Evolutionary conservation across 495 filamentous ascomycete genomes (phyloP), one percentile per base, ranked within the genome.

Genomic region (Geoglossum glabrum): DNA sequence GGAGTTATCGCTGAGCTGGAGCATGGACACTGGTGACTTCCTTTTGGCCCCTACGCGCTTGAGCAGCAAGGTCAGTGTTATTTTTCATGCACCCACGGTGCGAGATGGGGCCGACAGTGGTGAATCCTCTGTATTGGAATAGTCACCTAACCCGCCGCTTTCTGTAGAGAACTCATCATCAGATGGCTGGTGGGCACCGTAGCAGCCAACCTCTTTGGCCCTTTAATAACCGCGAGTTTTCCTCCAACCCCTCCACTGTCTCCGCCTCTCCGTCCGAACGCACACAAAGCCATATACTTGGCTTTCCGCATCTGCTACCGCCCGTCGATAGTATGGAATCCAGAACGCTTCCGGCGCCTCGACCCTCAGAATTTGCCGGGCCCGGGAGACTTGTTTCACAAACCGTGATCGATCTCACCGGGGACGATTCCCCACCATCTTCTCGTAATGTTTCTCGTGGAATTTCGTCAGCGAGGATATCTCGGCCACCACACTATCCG

Each of bases 401-500:
- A 17, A 67, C 71, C 28, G 68, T 79, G 6, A 79, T 82, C 21
- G 79, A 82, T 62, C 64, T 82, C 23, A 81, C 78, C 4, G 68
- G 71, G 11, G 76, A 78, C 11, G 56, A 58, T 23, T 26, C 51
- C 11, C 33, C 47, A 0, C 28, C 51, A 8, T n/a, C 38, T 30
- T 23, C 56, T 5, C 1, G 15, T 31, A 13, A n/a, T 21, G 33
- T 13, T n/a, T 27, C 56, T 28, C 45, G 46, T 30, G 56, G 28
- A 5, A 28, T 21, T 43, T 54, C 31, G 26, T 47, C 49, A 17
- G 26, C 45, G 17, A 54, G 64, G 54, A 43, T 58, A 19, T 40
- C 49, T 27, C 54, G 63, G 28, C 63, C 60, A 21, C 63, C 63
- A 23, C 50, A 54, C 19, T 62, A 61, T 40, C 60, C 61, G 19